Evolutionary conservation across 495 filamentous ascomycete genomes (phyloP).

Genomic region (Neurospora pannonica): DNA sequence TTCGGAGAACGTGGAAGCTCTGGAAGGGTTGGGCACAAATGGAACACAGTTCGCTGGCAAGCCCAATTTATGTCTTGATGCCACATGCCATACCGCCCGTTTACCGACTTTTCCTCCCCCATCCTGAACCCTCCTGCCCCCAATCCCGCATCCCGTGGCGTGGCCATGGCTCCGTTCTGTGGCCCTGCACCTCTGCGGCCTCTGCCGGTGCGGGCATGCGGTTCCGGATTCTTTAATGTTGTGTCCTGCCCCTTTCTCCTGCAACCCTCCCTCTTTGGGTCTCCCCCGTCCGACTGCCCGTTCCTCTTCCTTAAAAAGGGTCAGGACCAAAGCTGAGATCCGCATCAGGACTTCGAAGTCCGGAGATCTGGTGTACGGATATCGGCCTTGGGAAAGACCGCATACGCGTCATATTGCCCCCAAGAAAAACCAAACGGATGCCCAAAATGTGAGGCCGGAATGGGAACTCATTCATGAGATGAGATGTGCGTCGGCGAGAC

Average conservation of each 20-base stretch:
- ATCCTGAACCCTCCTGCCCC: not conserved
- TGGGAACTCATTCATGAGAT: not conserved
- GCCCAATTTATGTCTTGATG: not conserved
- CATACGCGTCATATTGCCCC: not conserved
- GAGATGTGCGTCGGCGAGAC: not conserved
- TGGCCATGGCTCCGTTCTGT: not conserved
- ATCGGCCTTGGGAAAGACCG: not conserved
- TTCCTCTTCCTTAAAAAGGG: not conserved
- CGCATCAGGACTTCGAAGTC: not conserved
- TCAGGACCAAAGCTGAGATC: not conserved
- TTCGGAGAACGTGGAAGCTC: conserved; percentile 5
- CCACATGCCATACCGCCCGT: not conserved
- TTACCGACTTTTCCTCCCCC: not conserved
- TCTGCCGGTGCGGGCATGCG: not conserved
- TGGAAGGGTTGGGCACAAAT: conserved; percentile 4
- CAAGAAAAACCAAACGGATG: not conserved
- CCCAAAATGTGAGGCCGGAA: not conserved
- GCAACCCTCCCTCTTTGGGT: not conserved
- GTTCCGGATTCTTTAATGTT: not conserved
- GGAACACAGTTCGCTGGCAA: conserved; percentile 2
- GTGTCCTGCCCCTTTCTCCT: not conserved
- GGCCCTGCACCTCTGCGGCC: not conserved
- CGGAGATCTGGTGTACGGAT: not conserved
- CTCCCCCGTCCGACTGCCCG: not conserved
- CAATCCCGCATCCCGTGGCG: not conserved